Percentiles rank a stretch among this genome's conserved stretches.
Evolutionary conservation across 306 rosid species (phyloP).

Genomic region (Pachyrhizus erosus): DNA sequence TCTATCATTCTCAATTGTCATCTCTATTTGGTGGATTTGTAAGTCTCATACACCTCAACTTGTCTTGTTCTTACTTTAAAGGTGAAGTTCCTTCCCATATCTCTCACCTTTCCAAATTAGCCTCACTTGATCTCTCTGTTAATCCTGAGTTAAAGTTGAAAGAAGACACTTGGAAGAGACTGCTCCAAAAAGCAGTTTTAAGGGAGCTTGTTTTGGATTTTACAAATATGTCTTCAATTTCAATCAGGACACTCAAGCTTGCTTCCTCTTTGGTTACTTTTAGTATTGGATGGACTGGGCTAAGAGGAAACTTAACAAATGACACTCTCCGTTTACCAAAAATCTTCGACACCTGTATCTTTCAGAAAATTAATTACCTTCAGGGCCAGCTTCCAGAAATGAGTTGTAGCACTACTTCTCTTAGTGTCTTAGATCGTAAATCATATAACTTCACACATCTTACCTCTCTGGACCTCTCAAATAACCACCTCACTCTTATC

Average conservation of each 20-base stretch:
- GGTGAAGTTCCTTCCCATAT: constrained; percentile 14
- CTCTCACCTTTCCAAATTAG: constrained; percentile 12
- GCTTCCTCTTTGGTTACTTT: constrained; percentile 32
- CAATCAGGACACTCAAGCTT: not conserved
- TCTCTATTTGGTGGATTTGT: not conserved
- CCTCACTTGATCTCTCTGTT: not conserved
- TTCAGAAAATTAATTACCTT: not conserved
- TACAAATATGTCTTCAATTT: not conserved
- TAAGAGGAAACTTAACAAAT: not conserved
- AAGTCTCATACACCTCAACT: not conserved
- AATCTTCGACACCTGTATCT: not conserved
- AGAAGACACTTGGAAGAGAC: not conserved
- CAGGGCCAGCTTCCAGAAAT: not conserved
- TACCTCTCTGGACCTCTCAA: not conserved
- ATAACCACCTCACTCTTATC: not conserved
- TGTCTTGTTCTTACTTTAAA: not conserved
- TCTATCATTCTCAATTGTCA: not conserved
- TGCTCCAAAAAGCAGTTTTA: not conserved
- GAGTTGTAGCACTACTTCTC: not conserved
- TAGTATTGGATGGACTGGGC: fast-evolving
- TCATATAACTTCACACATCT: not conserved
- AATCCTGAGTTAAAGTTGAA: not conserved
- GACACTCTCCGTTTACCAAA: constrained; percentile 1
- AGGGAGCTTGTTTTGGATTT: not conserved
- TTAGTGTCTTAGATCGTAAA: not conserved